phyloP scores from a whole-genome alignment of 208 protist genomes.

The Leishmania guyanensis region DNA sequence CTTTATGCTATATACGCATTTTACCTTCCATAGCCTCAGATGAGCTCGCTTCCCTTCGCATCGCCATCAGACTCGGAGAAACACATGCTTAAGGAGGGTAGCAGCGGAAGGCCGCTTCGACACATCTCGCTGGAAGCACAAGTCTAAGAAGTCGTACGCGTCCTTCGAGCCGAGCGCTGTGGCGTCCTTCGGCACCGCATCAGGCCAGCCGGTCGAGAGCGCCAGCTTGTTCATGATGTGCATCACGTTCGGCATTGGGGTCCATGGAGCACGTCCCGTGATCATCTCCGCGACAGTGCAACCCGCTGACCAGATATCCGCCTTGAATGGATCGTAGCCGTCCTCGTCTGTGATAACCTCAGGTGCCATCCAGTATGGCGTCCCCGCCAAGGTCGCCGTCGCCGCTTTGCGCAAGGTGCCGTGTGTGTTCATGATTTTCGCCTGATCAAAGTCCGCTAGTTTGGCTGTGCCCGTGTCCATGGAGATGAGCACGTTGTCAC shows the following conservation, averaged over 20 bases:
- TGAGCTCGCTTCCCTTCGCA: neutral
- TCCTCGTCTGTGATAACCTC: conserved; percentile 91
- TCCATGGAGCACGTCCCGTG: conserved; percentile 84
- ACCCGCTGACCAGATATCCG: conserved; percentile 91
- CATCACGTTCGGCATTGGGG: conserved; percentile 87
- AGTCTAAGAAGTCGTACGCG: conserved; percentile 84
- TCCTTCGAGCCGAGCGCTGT: conserved; percentile 76
- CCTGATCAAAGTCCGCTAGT: conserved; percentile 98
- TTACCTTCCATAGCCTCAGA: neutral
- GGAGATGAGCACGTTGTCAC: conserved; percentile 92
- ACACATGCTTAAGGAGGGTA: conserved; percentile 79
- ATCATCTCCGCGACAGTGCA: conserved; percentile 93
- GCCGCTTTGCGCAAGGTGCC: conserved; percentile 82
- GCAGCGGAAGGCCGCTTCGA: conserved; percentile 66
- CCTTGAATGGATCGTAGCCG: conserved; percentile 92
- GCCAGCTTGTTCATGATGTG: conserved; percentile 93
- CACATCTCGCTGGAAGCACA: conserved; percentile 87
- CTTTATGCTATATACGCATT: neutral
- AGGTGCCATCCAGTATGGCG: conserved; percentile 92
- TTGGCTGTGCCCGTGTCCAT: conserved; percentile 95
- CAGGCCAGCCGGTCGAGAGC: conserved; percentile 87
- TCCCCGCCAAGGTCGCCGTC: conserved; percentile 88
- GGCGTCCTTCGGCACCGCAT: conserved; percentile 82
- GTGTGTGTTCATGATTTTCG: conserved; percentile 92
- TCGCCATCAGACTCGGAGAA: conserved; percentile 48